phyloP scores from a whole-genome alignment of 2,329 filamentous ascomycete genomes.

The Rachicladosporium sp. region DNA sequence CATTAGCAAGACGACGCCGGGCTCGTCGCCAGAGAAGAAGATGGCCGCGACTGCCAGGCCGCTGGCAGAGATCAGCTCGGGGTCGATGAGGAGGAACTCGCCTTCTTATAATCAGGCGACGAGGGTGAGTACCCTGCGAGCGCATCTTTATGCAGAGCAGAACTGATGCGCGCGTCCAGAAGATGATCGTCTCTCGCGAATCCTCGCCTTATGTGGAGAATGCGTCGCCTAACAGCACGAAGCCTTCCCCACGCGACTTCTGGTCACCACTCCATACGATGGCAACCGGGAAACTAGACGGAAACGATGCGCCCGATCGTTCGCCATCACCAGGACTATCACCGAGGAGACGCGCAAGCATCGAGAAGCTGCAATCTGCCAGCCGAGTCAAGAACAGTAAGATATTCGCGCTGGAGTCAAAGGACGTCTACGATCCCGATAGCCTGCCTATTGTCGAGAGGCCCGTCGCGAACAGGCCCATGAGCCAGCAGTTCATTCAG shows the following conservation, averaged over 20 bases:
- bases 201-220: constrained; percentile 56
- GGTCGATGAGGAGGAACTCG: constrained; percentile 79
- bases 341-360: constrained; percentile 65
- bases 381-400: constrained; percentile 97
- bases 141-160: not conserved
- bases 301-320: constrained; percentile 50
- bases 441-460: constrained; percentile 67
- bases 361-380: constrained; percentile 88
- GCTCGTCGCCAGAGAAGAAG: constrained; percentile 52
- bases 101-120: constrained; percentile 71
- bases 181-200: constrained; percentile 58
- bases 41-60: constrained; percentile 52
- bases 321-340: constrained; percentile 45
- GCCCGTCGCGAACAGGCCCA: constrained; percentile 51
- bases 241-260: constrained; percentile 65
- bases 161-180: constrained; percentile 31
- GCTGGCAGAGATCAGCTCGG: constrained; percentile 77
- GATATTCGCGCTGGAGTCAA: constrained; percentile 87
- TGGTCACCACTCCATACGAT: constrained; percentile 67
- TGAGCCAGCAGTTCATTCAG: constrained; percentile 51
- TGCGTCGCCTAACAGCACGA: constrained; percentile 35
- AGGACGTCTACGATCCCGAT: constrained; percentile 81
- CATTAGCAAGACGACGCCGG: constrained; percentile 57
- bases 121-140: constrained; percentile 43
- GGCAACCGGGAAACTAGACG: constrained; percentile 50